Evolutionary conservation across 2,329 filamentous ascomycete genomes (phyloP), one percentile per base, ranked within the genome.

Genomic region (Xylariales sp.): DNA sequence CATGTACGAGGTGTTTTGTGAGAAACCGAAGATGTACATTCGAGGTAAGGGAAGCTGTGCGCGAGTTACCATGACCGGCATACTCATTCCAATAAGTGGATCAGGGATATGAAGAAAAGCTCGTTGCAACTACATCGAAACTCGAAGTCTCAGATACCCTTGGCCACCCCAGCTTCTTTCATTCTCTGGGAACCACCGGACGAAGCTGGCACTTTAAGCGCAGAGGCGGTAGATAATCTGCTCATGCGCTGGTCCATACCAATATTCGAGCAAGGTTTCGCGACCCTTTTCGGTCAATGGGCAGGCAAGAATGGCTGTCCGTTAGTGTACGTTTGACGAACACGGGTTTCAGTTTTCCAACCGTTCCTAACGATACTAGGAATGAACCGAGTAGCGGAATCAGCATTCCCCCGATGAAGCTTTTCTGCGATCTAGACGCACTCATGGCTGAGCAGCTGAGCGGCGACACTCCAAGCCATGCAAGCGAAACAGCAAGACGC

Each of bases 21-120:
- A 48, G 27, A 38, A 40, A 40, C 14, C 43, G 36, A 38, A n/a
- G 15, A 25, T 51, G 49, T 38, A 51, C 47, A 38, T 51, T 50
- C 25, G 37, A 48, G 45, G 49, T 48, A 40, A 43, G 24, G 24
- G 8, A 27, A n/a, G 24, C 24, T 8, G 8, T 8, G n/a, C 24
- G 24, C 24, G 8, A 8, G 24, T 8, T n/a, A 27, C 24, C n/a
- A 8, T 8, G n/a, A n/a, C n/a, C 8, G 24, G 24, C 8, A 8
- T 8, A n/a, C 24, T 27, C 24, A 27, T n/a, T 8, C n/a, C n/a
- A 27, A 8, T 8, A 8, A 27, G 24, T 27, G 24, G 24, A 27
- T 27, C 24, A n/a, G n/a, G 24, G n/a, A n/a, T 27, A n/a, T 27
- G 24, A 8, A 27, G 24, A n/a, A n/a, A 27, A 27, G n/a, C n/a